phyloP scores from a whole-genome alignment of 2,329 filamentous ascomycete genomes.

The Phyllosticta capitalensis region DNA sequence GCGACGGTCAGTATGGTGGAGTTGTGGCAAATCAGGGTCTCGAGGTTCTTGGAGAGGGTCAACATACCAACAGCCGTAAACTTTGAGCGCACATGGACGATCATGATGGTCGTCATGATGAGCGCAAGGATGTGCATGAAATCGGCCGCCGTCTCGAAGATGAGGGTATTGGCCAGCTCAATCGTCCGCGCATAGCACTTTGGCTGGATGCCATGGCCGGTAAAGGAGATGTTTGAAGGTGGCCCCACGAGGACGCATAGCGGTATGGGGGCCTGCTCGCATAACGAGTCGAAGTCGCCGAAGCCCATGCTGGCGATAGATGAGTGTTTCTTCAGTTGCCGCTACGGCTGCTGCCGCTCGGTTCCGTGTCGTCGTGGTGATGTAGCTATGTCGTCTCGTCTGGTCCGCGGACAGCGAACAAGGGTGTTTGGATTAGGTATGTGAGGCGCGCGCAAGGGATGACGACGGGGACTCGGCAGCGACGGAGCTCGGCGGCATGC shows the following conservation, averaged over 20 bases:
- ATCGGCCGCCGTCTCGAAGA: constrained; percentile 85
- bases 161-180: constrained; percentile 95
- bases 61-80: constrained; percentile 89
- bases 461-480: neutral
- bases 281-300: constrained; percentile 82
- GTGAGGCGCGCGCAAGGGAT: constrained; percentile 1
- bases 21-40: neutral
- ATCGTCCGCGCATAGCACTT: constrained; percentile 91
- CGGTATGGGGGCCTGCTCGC: constrained; percentile 73
- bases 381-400: neutral
- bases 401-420: neutral
- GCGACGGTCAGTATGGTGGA: constrained; percentile 19
- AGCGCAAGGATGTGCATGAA: constrained; percentile 88
- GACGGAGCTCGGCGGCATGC: neutral
- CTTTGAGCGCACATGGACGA: constrained; percentile 91
- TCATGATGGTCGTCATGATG: constrained; percentile 93
- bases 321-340: neutral
- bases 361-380: neutral
- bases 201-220: constrained; percentile 69
- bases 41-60: neutral
- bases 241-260: constrained; percentile 79
- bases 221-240: constrained; percentile 56
- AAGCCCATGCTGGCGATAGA: constrained; percentile 60
- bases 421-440: neutral
- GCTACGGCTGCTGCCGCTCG: neutral